Conservation (phyloP, 495 filamentous ascomycete species). For the Chaetomium fimeti region DNA sequence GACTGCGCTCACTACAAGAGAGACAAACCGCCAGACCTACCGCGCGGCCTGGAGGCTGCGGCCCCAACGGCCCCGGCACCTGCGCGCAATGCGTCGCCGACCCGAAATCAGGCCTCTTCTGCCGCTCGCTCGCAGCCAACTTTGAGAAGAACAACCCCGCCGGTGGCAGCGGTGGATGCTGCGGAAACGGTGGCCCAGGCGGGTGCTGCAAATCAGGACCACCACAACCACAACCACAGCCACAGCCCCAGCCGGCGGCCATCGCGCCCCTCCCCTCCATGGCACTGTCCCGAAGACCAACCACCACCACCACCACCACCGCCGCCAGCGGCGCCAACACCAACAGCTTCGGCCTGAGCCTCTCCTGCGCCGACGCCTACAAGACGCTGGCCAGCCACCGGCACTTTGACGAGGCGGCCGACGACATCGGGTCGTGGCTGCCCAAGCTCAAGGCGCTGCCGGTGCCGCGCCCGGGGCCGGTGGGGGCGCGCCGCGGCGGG, state of each 20-base stretch:
- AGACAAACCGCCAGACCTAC: slow-evolving; percentile 1
- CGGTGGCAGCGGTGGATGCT: slow-evolving; percentile 55
- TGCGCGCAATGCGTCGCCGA: slow-evolving; percentile 77
- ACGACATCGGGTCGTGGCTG: slow-evolving; percentile 72
- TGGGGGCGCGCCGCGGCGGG: slow-evolving; percentile 15
- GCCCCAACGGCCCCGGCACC: slow-evolving; percentile 71
- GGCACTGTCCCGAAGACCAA: not conserved
- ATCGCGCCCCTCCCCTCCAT: not conserved
- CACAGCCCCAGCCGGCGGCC: not conserved
- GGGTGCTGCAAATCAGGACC: slow-evolving; percentile 41
- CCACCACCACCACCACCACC: not conserved
- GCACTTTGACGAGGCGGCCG: slow-evolving; percentile 71
- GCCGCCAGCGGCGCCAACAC: not conserved
- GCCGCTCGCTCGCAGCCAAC: slow-evolving; percentile 74
- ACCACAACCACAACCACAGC: not conserved
- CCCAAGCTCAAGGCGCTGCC: slow-evolving; percentile 67
- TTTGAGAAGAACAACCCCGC: slow-evolving; percentile 41
- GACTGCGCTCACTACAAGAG: slow-evolving; percentile 35
- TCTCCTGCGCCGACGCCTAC: slow-evolving; percentile 76
- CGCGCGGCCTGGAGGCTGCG: slow-evolving; percentile 41
- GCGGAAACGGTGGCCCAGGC: slow-evolving; percentile 38
- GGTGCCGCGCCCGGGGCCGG: slow-evolving; percentile 18
- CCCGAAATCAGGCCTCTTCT: slow-evolving; percentile 79
- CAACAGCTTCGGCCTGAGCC: slow-evolving; percentile 36
- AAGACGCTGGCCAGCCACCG: slow-evolving; percentile 77